Evolutionary conservation across 352 stramenopile genomes (phyloP).

Genomic region (Phytophthora vignae): DNA sequence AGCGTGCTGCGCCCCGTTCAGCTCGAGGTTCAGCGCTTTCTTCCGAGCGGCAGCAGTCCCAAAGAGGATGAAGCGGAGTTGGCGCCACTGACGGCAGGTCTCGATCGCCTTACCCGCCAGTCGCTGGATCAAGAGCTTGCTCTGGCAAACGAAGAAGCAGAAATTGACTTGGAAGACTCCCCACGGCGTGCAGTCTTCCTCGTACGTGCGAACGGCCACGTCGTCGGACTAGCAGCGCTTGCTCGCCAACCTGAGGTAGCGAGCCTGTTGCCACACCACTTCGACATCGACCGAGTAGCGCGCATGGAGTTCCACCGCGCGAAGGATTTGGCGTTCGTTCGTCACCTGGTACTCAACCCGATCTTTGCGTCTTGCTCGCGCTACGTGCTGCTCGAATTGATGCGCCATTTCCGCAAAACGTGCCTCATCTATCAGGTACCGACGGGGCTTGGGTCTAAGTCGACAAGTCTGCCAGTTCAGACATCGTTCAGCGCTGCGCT

Average conservation of each 20-base stretch:
- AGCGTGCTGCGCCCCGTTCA: constrained; percentile 43
- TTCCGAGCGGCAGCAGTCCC: constrained; percentile 12
- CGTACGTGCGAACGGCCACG: constrained; percentile 53
- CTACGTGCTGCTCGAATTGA: constrained; percentile 81
- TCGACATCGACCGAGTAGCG: constrained; percentile 73
- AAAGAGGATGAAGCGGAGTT: constrained; percentile 25
- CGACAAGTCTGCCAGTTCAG: constrained; percentile 1
- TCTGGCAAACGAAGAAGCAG: constrained; percentile 54
- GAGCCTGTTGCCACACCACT: constrained; percentile 63
- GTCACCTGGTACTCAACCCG: constrained; percentile 75
- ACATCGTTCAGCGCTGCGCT: constrained; percentile 48
- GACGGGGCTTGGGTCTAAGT: constrained; percentile 18
- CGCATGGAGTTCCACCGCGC: constrained; percentile 71
- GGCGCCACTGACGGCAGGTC: constrained; percentile 9
- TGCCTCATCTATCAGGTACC: constrained; percentile 66
- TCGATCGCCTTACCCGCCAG: constrained; percentile 45
- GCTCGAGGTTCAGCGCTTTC: constrained; percentile 46
- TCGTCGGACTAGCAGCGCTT: constrained; percentile 57
- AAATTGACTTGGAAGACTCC: constrained; percentile 75
- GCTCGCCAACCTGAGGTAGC: constrained; percentile 56
- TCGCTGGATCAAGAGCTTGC: constrained; percentile 47
- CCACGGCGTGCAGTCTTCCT: constrained; percentile 69
- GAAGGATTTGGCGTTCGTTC: constrained; percentile 73
- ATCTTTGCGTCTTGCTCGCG: constrained; percentile 70
- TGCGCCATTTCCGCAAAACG: constrained; percentile 77